Percentiles rank a stretch among this genome's conserved stretches.
Evolutionary conservation across 208 protist species (phyloP).

Genomic region (Trypanosomatidae sp.): DNA sequence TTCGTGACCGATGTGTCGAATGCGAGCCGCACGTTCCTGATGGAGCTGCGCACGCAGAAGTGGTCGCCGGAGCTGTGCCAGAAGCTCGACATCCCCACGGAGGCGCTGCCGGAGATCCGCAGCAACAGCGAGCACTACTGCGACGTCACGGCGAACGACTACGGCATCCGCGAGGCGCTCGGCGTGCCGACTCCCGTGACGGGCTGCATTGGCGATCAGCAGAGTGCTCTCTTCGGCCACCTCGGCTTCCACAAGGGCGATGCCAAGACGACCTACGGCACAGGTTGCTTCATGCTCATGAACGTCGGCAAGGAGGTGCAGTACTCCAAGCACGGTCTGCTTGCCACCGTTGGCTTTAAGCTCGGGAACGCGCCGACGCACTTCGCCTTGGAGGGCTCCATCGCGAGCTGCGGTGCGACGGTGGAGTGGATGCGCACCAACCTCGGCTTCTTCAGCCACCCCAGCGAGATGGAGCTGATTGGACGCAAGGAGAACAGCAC

Average conservation of each 20-base stretch:
- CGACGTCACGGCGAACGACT: conserved; percentile 38
- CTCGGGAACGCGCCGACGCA: conserved; percentile 56
- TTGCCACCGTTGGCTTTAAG: conserved; percentile 96
- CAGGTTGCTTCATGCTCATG: conserved; percentile 98
- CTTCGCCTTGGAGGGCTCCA: conserved; percentile 92
- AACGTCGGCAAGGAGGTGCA: conserved; percentile 91
- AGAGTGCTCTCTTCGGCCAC: conserved; percentile 96
- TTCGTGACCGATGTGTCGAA: conserved; percentile 98
- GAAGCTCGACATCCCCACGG: conserved; percentile 80
- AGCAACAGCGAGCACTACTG: conserved; percentile 76
- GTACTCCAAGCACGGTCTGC: conserved; percentile 91
- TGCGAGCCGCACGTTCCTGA: conserved; percentile 97
- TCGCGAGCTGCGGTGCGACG: conserved; percentile 92
- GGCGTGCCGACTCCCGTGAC: conserved; percentile 52
- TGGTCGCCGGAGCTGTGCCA: conserved; percentile 92
- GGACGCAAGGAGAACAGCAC: conserved; percentile 50
- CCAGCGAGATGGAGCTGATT: conserved; percentile 67
- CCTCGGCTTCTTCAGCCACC: conserved; percentile 77
- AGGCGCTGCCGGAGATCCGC: conserved; percentile 92
- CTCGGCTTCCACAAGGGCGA: conserved; percentile 91
- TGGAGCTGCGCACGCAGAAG: conserved; percentile 93
- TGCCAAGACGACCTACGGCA: conserved; percentile 98
- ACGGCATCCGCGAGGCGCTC: conserved; percentile 33
- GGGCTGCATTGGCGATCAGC: conserved; percentile 97
- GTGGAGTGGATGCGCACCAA: conserved; percentile 96